phyloP scores from a whole-genome alignment of 176 grass and related monocot species.

The Guadua angustifolia region DNA sequence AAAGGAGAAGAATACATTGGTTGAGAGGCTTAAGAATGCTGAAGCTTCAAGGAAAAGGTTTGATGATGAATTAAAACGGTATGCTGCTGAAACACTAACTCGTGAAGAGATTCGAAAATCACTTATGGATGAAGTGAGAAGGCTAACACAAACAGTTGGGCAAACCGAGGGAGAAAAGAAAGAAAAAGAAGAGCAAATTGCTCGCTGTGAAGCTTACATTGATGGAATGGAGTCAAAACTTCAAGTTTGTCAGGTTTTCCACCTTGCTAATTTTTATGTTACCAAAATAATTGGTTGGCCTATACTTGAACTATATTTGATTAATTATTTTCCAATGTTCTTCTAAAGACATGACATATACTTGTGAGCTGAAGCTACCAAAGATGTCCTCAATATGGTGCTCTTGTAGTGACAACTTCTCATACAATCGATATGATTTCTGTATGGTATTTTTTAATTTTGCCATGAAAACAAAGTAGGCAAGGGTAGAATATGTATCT shows the following conservation, averaged over 20 bases:
- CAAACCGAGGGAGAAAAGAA: constrained; percentile 79
- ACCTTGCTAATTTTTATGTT: constrained; percentile 23
- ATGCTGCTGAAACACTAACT: constrained; percentile 70
- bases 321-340: constrained; percentile 2
- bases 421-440: constrained; percentile 1
- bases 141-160: constrained; percentile 69
- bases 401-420: not conserved
- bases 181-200: constrained; percentile 89
- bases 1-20: constrained; percentile 86
- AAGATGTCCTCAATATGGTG: not conserved
- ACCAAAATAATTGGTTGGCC: not conserved
- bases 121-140: constrained; percentile 79
- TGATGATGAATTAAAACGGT: constrained; percentile 86
- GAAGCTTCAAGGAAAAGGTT: constrained; percentile 78
- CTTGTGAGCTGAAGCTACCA: constrained; percentile 3
- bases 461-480: constrained; percentile 11
- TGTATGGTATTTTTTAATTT: not conserved
- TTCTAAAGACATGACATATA: constrained; percentile 10
- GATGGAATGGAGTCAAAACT: constrained; percentile 93
- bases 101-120: constrained; percentile 69
- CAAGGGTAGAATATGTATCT: not conserved
- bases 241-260: constrained; percentile 78
- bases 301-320: not conserved
- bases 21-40: constrained; percentile 75
- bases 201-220: constrained; percentile 83